Conservation (phyloP, 2,329 filamentous ascomycete species). For the Hortaea sp. region DNA sequence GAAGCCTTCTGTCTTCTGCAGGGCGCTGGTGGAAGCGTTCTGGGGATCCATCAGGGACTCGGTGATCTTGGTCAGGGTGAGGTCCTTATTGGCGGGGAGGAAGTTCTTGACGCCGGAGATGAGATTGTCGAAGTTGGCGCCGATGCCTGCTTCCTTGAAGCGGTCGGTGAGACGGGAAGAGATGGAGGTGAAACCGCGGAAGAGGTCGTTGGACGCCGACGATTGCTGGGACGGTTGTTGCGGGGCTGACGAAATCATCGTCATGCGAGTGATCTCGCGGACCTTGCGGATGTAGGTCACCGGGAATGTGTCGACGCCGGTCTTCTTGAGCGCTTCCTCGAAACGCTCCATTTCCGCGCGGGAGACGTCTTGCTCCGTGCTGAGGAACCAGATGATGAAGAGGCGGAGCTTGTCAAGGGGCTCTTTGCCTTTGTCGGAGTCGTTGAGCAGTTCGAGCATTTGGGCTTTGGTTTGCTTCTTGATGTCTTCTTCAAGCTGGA, state of each 20-base stretch:
- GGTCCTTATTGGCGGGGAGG: slow-evolving; percentile 86
- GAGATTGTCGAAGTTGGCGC: slow-evolving; percentile 82
- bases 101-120: slow-evolving; percentile 98
- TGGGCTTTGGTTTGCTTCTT: slow-evolving; percentile 85
- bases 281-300: slow-evolving; percentile 83
- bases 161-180: slow-evolving; percentile 87
- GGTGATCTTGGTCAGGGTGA: slow-evolving; percentile 95
- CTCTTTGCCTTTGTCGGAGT: slow-evolving; percentile 69
- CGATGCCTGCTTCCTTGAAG: slow-evolving; percentile 81
- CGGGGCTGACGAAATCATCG: slow-evolving; percentile 83
- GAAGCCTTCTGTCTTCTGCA: slow-evolving; percentile 92
- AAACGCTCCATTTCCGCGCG: slow-evolving; percentile 77
- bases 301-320: slow-evolving; percentile 65
- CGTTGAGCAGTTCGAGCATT: slow-evolving; percentile 76
- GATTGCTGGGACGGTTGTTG: slow-evolving; percentile 46
- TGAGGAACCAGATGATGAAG: slow-evolving; percentile 95
- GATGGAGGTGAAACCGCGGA: slow-evolving; percentile 86
- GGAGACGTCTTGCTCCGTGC: slow-evolving; percentile 79
- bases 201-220: slow-evolving; percentile 64
- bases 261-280: slow-evolving; percentile 93
- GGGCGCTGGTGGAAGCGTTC: slow-evolving; percentile 78
- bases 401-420: slow-evolving; percentile 82
- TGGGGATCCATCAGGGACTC: slow-evolving; percentile 97
- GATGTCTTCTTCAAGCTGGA: slow-evolving; percentile 87
- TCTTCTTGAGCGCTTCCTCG: slow-evolving; percentile 67